Percentiles rank a stretch among this genome's conserved stretches.
These are phyloP conservation scores for Spathaspora boniae DNA, from an alignment of 805 yeast genomes.

Conservation along the genomic window DNA sequence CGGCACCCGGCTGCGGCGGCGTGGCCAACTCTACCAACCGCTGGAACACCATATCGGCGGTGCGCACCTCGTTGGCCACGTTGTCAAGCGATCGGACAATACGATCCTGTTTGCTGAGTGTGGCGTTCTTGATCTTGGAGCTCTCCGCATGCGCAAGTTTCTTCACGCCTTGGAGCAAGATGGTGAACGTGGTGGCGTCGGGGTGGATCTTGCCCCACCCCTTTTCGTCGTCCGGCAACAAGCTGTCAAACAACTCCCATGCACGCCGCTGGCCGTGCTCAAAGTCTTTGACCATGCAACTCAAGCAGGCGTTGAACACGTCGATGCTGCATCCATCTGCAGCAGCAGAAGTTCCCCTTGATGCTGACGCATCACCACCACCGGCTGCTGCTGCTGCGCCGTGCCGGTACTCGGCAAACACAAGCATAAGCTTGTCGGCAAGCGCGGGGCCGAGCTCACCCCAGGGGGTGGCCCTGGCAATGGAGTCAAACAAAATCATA, in stretches of 20 bases:
- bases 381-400: neutral
- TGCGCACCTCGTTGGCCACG: constrained; percentile 25
- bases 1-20: no score
- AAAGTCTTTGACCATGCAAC: constrained; percentile 32
- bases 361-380: neutral
- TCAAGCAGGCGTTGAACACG: constrained; percentile 36
- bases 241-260: constrained; percentile 34
- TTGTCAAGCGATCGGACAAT: constrained; percentile 19
- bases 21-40: constrained; percentile 26
- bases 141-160: constrained; percentile 15
- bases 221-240: constrained; percentile 16
- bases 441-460: constrained; percentile 22
- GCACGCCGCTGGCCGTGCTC: constrained; percentile 28
- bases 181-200: constrained; percentile 36
- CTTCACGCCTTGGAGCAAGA: constrained; percentile 34
- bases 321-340: no score
- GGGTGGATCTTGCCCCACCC: constrained; percentile 18
- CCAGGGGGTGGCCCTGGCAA: constrained; percentile 31
- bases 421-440: constrained; percentile 18
- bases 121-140: constrained; percentile 13
- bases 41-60: constrained; percentile 24
- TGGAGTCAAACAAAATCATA: constrained; percentile 33
- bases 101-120: constrained; percentile 17
- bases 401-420: constrained; percentile 16
- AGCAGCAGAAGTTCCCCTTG: neutral